Evolutionary conservation across 2,329 filamentous ascomycete genomes (phyloP), one percentile per base, ranked within the genome.

Genomic region (Aspergillus aculeatus): DNA sequence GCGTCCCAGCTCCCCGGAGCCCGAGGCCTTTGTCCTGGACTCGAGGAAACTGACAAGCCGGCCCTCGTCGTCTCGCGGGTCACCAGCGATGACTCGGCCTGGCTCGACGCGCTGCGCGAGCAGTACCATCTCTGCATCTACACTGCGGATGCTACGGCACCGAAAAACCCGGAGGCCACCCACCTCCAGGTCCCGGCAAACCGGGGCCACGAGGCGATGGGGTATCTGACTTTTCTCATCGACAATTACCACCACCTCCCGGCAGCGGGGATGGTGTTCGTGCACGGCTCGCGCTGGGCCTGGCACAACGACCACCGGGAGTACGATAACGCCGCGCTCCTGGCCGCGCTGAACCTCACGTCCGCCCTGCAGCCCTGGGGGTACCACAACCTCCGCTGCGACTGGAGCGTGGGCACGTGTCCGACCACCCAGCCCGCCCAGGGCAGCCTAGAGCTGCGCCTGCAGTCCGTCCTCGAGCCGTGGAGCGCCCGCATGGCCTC

Each of bases 331-430:
- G 68, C 69, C 0, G 72, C 71, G 3, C 66, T 81, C 0, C 74
- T 83, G 1, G 59, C 63, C 0, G 58, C 62, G 1, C 71, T 82
- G 12, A 74, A 82, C 61, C 56, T 81, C 0, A 62, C 71, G 0
- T 58, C 70, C 0, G 80, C 80, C 1, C 68, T 82, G 1, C 62
- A 67, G 9, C 67, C 67, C 0, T 60, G 64, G 1, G 81, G 81
- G 0, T 83, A 82, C 63, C 76, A 81, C 56, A 83, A 83, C 59
- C 69, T 83, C 29, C 76, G 80, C 48, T 83, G 81, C 60, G 80
- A 82, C 64, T 82, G 81, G 81, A 80, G 77, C 44, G 72, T 74
- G 1, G 79, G 80, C 52, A 79, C 77, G 0, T 78, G 78, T 59
- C 63, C 69, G 1, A 47, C 69, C 0, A 67, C 69, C 2, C 68